Evolutionary conservation across 2,329 filamentous ascomycete species (phyloP), one percentile per base, ranked within the genome.

Genomic region (Pseudodiploospora longispora): DNA sequence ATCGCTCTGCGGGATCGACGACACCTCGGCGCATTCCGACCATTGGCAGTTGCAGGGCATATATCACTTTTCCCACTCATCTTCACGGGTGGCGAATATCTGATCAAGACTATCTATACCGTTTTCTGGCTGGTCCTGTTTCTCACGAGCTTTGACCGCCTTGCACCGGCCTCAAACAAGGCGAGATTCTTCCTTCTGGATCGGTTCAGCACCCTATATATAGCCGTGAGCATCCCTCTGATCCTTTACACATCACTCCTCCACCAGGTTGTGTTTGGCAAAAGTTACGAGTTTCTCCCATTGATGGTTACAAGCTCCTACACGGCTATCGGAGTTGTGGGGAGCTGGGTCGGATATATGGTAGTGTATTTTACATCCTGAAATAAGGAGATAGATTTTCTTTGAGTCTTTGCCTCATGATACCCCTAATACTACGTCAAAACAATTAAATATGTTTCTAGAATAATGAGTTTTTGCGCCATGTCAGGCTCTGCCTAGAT

Each of bases 291-390:
- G 65, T 98, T 97, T 63, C 66, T 98, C 43, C 93, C 93, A 28
- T 70, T 97, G 55, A 97, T 98, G 91, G 93, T 97, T 60, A 96
- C 83, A 54, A 97, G 91, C 70, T 85, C 87, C 9, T 98, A 97
- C 64, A 87, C 85, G 31, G 93, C 93, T 4, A 72, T 97, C 46
- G 93, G 93, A n/a, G 90, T 97, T 1, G 81, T 96, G 12, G 89
- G 88, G 3, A 97, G 93, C 66, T 97, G 91, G 91, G 58, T 96
- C 35, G 90, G 93, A 7, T 96, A 95, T 62, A 80, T 90, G 69
- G 86, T 95, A 30, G 89, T 97, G 41, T 97, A 91, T 66, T 90
- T 96, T 57, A 72, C 74, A 6, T 75, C 74, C 31, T 78, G 45
- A 58, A 12, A 34, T 38, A 36, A 27, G 40, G 32, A 32, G 27